Evolutionary conservation across 352 stramenopile species (phyloP).

Genomic region (Elongisporangium anandrum): DNA sequence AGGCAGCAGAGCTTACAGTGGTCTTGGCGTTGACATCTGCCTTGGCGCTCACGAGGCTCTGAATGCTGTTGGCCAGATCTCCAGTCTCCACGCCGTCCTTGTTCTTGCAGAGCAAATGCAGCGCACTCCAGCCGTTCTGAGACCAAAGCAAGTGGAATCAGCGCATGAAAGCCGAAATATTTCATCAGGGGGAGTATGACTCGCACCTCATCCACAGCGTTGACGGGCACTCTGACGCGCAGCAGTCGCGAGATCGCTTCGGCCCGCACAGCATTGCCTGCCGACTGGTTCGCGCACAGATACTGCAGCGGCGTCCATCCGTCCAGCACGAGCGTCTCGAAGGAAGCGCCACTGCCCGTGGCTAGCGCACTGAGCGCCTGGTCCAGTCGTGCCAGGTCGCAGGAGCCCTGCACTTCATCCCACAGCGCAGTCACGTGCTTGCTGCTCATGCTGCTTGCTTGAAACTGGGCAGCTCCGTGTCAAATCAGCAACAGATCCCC

Average conservation of each 20-base stretch:
- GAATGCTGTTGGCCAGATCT: slow-evolving; percentile 33
- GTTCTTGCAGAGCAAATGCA: slow-evolving; percentile 72
- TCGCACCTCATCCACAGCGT: slow-evolving; percentile 63
- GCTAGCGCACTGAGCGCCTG: slow-evolving; percentile 18
- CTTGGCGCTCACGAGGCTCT: slow-evolving; percentile 33
- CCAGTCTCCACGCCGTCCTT: slow-evolving; percentile 15
- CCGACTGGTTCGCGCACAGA: slow-evolving; percentile 53
- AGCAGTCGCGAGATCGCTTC: slow-evolving; percentile 38
- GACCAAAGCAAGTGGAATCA: neutral
- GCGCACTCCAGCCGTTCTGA: slow-evolving; percentile 60
- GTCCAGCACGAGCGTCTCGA: slow-evolving; percentile 31
- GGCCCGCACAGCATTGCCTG: slow-evolving; percentile 30
- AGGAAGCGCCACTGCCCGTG: neutral
- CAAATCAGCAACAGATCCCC: neutral
- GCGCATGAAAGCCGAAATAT: slow-evolving; percentile 1
- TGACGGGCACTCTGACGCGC: slow-evolving; percentile 29
- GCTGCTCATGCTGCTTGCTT: slow-evolving; percentile 7
- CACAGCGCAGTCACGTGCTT: slow-evolving; percentile 40
- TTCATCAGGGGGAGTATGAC: neutral
- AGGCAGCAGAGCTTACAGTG: slow-evolving; percentile 15
- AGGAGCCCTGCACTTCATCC: slow-evolving; percentile 68
- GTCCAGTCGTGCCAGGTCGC: slow-evolving; percentile 34
- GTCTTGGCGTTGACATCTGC: slow-evolving; percentile 34
- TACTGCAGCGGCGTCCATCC: slow-evolving; percentile 81
- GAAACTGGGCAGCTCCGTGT: neutral